A percentile compares a stretch with the other conserved stretches of the same genome.
phyloP scores from a whole-genome alignment of 129 eudicot genomes.

The Flaveria brownii region DNA sequence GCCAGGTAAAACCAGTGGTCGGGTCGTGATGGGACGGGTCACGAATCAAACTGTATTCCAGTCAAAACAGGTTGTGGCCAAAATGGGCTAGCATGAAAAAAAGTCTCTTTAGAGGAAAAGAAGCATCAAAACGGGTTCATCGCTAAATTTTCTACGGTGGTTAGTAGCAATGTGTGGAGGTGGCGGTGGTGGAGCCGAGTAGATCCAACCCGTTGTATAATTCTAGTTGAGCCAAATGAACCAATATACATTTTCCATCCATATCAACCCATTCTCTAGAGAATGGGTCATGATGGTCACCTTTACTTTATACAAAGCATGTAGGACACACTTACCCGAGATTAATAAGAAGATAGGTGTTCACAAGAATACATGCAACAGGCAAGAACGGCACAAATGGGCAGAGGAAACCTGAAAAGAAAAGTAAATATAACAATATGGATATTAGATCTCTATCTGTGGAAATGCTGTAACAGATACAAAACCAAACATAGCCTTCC shows the following conservation, averaged over 20 bases:
- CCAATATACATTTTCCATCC: neutral
- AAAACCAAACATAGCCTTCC: neutral
- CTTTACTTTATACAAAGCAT: neutral
- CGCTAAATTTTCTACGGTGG: neutral
- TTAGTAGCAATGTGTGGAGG: neutral
- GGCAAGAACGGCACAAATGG: slow-evolving; percentile 88
- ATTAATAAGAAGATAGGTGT: slow-evolving; percentile 78
- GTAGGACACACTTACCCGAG: slow-evolving; percentile 65
- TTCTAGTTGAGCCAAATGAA: neutral
- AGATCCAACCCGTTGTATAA: neutral
- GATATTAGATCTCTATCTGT: neutral
- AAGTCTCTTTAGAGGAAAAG: neutral
- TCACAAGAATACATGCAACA: slow-evolving; percentile 72
- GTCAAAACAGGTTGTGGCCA: neutral
- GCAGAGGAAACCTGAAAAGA: slow-evolving; percentile 70
- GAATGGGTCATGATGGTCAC: neutral
- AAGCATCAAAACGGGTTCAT: neutral
- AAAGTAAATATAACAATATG: neutral
- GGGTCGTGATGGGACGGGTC: too few relatives aligned
- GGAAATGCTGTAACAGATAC: neutral
- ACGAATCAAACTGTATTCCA: too few relatives aligned
- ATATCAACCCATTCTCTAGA: neutral
- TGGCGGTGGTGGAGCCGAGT: neutral
- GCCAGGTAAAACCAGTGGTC: neutral
- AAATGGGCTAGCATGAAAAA: neutral